Base-by-base conservation (phyloP, 1,284 basidiomycete species). In the Xerocomus nothofagi region DNA sequence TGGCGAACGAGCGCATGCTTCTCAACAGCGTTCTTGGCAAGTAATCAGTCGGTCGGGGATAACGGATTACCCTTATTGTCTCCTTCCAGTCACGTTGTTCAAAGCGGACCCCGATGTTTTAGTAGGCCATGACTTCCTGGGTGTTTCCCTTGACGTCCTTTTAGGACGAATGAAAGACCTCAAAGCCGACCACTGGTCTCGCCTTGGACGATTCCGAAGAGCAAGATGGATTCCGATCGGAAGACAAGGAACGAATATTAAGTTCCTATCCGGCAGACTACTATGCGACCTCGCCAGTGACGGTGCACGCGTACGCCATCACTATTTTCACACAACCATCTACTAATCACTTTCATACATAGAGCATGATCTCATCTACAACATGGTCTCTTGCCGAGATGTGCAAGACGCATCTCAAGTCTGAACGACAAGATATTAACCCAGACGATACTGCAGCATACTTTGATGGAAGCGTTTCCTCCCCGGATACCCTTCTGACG, bases 341-440 rank as follows among this genome's bases (percentile, higher is more conserved):
- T 31, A 7, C 27, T 41, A 9, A 51, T 47, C 14, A 1, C n/a
- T 38, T 39, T 32, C 6, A 12, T 10, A 33, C 30, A 18, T 55
- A 93, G 91, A 86, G 88, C 32, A 95, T 96, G 91, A 96, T 98
- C 61, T 73, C 85, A 17, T 99, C 92, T 11, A 97, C 88, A 23
- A 98, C 96, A 1, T 99, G 97, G 97, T 97, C 95, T 3, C 74
- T 99, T 49, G 95, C 92, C 9, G 97, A 99, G 70, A 98, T 98
- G 92, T 93, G 90, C 71, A 82, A 80, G 55, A 93, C 93, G 0
- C 91, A 97, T 66, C 81, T 99, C 57, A 88, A 90, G 56, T 80
- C 82, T 51, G 84, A 88, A 44, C 77, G 94, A 34, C 88, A 96
- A 65, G 94, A 97, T 57, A 94, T 98, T 54, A 96, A 99, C 63